Conservation (phyloP, 768 basidiomycete genomes). For the Antrodiella citrinella region DNA sequence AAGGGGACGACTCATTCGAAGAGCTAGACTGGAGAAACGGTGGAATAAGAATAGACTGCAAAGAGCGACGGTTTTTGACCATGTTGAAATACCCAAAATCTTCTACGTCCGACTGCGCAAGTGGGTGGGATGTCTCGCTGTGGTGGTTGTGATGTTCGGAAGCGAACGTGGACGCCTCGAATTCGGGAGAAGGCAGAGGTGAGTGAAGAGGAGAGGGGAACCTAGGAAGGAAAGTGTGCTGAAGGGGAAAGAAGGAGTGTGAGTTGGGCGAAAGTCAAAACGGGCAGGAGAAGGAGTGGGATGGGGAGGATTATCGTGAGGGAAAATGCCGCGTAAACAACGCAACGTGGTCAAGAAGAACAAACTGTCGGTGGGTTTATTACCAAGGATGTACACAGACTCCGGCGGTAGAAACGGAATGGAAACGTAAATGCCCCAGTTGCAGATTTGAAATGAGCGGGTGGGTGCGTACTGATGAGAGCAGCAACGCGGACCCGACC, state of each 20-base stretch:
- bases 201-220: neutral
- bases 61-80: conserved; percentile 44
- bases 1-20: conserved; percentile 1
- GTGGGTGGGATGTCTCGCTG: no score
- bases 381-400: neutral
- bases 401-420: neutral
- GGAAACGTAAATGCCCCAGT: neutral
- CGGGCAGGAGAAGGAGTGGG: neutral
- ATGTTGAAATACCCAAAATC: conserved; percentile 19
- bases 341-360: neutral
- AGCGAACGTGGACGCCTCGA: neutral
- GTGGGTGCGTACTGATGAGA: no score
- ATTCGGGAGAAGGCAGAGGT: neutral
- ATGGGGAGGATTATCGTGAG: neutral
- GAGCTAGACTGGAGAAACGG: conserved; percentile 30
- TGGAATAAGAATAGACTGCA: conserved; percentile 44
- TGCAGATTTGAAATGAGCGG: no score
- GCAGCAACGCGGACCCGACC: neutral
- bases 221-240: neutral
- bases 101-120: neutral
- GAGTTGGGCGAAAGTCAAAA: neutral
- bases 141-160: neutral
- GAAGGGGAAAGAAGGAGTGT: neutral
- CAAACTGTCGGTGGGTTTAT: neutral
- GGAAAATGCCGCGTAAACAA: neutral